Evolutionary conservation across 1,284 basidiomycete genomes (phyloP).

Genomic region (Rhodotorula sp.): DNA sequence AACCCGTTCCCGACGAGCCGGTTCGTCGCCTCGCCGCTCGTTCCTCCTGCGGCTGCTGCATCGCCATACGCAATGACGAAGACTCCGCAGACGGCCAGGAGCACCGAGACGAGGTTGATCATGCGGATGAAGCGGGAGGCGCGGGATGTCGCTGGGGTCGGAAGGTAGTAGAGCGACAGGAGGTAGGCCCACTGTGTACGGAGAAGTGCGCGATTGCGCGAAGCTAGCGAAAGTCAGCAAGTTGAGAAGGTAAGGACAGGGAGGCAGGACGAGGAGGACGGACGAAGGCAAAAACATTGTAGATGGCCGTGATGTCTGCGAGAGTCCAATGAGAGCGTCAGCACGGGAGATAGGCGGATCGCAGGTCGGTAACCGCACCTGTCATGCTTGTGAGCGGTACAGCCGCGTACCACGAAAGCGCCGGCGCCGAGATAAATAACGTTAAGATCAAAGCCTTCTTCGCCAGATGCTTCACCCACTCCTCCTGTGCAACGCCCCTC

Average conservation of each 20-base stretch:
- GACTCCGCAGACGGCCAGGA: conserved; percentile 71
- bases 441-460: conserved; percentile 31
- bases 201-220: conserved; percentile 4
- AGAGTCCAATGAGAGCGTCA: neutral
- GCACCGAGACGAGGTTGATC: conserved; percentile 65
- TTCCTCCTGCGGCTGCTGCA: conserved; percentile 42
- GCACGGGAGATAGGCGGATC: neutral
- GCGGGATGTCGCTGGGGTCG: conserved; percentile 14
- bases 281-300: conserved; percentile 43
- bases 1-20: conserved; percentile 63
- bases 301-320: conserved; percentile 43
- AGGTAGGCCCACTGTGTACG: conserved; percentile 43
- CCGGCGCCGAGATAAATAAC: conserved; percentile 39
- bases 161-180: conserved; percentile 43
- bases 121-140: conserved; percentile 53
- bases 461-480: conserved; percentile 27
- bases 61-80: conserved; percentile 74
- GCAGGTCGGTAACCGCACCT: neutral
- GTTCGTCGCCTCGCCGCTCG: conserved; percentile 1
- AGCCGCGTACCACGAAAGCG: conserved; percentile 42
- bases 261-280: neutral
- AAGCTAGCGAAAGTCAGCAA: neutral
- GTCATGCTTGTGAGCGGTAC: conserved; percentile 42
- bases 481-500: neutral
- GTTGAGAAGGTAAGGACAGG: neutral